These are phyloP conservation scores for Zizania latifolia DNA, from an alignment of 176 grass and related monocot species.

Conservation along the genomic window DNA sequence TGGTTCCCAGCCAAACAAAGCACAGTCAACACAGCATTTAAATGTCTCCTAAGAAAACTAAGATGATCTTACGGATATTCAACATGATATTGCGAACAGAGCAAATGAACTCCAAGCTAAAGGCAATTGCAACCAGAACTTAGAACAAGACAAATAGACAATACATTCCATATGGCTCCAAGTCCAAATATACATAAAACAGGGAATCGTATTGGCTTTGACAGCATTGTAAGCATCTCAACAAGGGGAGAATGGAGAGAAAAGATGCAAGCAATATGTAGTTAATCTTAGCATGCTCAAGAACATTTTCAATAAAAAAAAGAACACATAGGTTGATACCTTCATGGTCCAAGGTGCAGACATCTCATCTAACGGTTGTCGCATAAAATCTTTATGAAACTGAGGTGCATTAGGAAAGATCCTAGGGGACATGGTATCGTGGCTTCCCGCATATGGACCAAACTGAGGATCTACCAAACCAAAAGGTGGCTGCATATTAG, in stretches of 20 bases:
- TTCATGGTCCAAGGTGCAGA: constrained; percentile 46
- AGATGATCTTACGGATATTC: not conserved
- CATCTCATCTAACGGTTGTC: constrained; percentile 54
- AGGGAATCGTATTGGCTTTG: not conserved
- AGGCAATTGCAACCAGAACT: not conserved
- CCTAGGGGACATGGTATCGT: constrained; percentile 49
- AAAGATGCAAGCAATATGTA: not conserved
- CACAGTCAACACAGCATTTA: not conserved
- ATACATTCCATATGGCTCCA: not conserved
- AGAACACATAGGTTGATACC: constrained; percentile 30
- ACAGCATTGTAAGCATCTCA: not conserved
- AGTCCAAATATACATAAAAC: not conserved
- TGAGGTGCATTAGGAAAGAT: constrained; percentile 37
- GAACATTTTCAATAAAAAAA: not conserved
- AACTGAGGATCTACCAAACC: constrained; percentile 64
- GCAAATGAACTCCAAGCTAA: not conserved
- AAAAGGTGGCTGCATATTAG: too few relatives aligned
- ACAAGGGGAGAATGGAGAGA: not conserved
- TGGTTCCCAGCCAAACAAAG: not conserved
- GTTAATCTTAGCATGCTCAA: not conserved
- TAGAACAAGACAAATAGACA: not conserved
- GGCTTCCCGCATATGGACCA: constrained; percentile 53
- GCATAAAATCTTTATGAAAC: constrained; percentile 61
- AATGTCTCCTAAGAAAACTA: not conserved
- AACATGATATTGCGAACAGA: not conserved